A percentile compares a stretch with the other conserved stretches of the same genome.
These are phyloP conservation scores for Pichia pseudocactophila DNA, from an alignment of 805 yeast genomes.

Conservation along the genomic window DNA sequence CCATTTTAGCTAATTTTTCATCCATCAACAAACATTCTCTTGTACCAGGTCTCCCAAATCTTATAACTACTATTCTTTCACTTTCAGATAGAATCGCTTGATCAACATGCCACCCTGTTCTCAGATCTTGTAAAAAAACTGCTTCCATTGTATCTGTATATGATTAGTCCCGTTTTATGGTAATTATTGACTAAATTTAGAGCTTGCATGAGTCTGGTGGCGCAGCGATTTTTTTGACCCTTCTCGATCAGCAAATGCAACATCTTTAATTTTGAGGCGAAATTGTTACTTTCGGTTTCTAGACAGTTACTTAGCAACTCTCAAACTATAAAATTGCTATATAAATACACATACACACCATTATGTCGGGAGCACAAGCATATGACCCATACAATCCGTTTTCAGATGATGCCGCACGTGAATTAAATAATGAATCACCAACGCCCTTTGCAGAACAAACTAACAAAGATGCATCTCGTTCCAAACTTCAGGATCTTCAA, in stretches of 20 bases:
- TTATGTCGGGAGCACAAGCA: conserved; percentile 27
- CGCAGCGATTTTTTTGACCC: too few species aligned
- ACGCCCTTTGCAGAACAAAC: conserved; percentile 2
- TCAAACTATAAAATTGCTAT: too few species aligned
- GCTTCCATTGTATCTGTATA: conserved; percentile 55
- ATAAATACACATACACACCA: too few species aligned
- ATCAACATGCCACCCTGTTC: conserved; percentile 94
- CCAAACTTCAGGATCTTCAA: conserved; percentile 25
- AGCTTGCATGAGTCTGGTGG: too few species aligned
- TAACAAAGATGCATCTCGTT: conserved; percentile 10
- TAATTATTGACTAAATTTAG: too few species aligned
- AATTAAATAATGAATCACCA: conserved; percentile 15
- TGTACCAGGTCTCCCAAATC: conserved; percentile 79
- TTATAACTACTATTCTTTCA: conserved; percentile 74
- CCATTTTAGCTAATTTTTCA: conserved; percentile 67
- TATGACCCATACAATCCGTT: conserved; percentile 30
- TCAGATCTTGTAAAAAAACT: conserved; percentile 70
- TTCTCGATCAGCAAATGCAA: too few species aligned
- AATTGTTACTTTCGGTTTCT: too few species aligned
- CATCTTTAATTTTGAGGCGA: too few species aligned
- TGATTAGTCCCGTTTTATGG: too few species aligned
- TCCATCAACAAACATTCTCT: conserved; percentile 85
- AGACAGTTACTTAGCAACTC: too few species aligned
- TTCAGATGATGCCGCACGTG: conserved; percentile 23
- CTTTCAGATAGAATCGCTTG: conserved; percentile 92